phyloP scores from a whole-genome alignment of 352 stramenopile genomes.

The Phytophthora colocasiae region DNA sequence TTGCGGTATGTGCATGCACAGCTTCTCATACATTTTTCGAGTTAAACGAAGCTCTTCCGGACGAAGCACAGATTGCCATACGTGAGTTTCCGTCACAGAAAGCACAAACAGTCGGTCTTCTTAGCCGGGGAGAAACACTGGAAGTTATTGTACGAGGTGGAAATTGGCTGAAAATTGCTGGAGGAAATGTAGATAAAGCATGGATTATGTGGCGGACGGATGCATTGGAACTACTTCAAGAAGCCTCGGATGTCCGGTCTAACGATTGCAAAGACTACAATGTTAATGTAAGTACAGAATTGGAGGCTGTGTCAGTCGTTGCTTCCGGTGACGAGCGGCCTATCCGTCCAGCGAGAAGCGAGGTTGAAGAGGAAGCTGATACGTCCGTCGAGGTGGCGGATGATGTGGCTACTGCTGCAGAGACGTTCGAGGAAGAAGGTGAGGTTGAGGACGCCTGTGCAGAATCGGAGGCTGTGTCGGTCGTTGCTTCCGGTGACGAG shows the following conservation, averaged over 20 bases:
- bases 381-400: background rate
- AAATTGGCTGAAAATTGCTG: conserved; percentile 62
- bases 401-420: background rate
- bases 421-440: background rate
- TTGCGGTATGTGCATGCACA: conserved; percentile 10
- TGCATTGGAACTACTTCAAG: conserved; percentile 53
- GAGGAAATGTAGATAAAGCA: conserved; percentile 30
- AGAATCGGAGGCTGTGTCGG: background rate
- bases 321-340: no score
- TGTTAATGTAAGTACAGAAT: no score
- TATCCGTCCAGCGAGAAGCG: background rate
- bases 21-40: conserved; percentile 62
- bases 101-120: conserved; percentile 56
- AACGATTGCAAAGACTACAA: conserved; percentile 11
- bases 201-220: conserved; percentile 82
- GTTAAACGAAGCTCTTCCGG: conserved; percentile 60
- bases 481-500: no score
- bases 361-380: background rate
- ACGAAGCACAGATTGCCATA: conserved; percentile 73
- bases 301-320: background rate
- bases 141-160: conserved; percentile 55
- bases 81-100: conserved; percentile 68
- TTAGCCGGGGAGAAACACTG: conserved; percentile 64
- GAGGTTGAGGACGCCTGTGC: background rate
- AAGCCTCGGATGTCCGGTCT: conserved; percentile 39